Evolutionary conservation across 768 basidiomycete species (phyloP).

Genomic region (Phaeolepiota aurea): DNA sequence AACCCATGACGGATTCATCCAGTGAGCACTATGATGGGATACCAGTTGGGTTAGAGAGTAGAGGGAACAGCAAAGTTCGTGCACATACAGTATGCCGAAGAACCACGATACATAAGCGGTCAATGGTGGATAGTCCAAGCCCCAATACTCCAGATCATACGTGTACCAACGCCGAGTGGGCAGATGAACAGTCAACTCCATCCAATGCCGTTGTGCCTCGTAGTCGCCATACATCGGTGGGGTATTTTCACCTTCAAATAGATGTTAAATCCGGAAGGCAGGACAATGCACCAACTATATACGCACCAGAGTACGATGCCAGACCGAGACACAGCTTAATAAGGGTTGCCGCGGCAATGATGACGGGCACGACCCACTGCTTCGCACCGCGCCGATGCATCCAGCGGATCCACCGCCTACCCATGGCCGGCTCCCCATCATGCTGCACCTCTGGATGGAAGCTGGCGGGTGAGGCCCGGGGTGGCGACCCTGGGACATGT

Average conservation of each 20-base stretch:
- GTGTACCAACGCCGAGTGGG: conserved; percentile 78
- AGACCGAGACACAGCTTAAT: conserved; percentile 67
- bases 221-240: conserved; percentile 91
- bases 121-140: conserved; percentile 89
- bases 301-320: conserved; percentile 76
- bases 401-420: conserved; percentile 65
- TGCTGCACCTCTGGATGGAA: conserved; percentile 10
- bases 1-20: conserved; percentile 58
- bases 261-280: background rate
- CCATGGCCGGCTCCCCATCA: conserved; percentile 29
- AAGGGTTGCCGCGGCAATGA: conserved; percentile 43
- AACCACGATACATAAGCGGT: conserved; percentile 88
- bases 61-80: background rate
- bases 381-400: conserved; percentile 65
- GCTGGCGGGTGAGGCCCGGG: background rate
- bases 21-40: conserved; percentile 22
- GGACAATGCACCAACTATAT: background rate
- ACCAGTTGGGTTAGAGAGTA: conserved; percentile 1
- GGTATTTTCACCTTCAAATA: conserved; percentile 45
- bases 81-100: conserved; percentile 65
- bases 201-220: conserved; percentile 93
- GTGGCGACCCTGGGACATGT: background rate
- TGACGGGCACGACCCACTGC: conserved; percentile 48
- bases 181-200: conserved; percentile 80
- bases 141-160: conserved; percentile 88